phyloP scores from a whole-genome alignment of 2,329 filamentous ascomycete species.

The Epichloe gansuensis region DNA sequence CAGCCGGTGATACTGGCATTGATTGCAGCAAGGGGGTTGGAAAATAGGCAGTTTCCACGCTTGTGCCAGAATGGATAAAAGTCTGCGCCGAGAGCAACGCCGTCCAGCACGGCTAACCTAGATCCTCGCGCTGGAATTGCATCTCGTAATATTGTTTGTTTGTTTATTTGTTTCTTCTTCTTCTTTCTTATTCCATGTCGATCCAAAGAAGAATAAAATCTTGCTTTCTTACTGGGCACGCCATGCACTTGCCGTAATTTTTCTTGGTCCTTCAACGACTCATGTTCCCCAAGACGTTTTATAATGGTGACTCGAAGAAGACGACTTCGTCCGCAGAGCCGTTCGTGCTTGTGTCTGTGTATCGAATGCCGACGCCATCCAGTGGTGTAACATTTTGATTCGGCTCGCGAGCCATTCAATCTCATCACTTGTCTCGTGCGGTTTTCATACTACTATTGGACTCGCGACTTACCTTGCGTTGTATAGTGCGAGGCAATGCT shows the following conservation, averaged over 20 bases:
- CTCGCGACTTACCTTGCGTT: slow-evolving; percentile 39
- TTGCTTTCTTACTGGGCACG: too few species aligned
- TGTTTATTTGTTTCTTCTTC: neutral
- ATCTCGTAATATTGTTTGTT: neutral
- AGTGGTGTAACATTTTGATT: neutral
- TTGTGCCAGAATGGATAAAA: neutral
- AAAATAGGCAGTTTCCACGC: neutral
- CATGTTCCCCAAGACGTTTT: neutral
- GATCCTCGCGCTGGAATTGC: neutral
- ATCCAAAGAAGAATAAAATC: neutral
- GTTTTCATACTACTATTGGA: neutral
- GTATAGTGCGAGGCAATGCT: slow-evolving; percentile 39
- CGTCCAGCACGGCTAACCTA: neutral
- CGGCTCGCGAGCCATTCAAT: neutral
- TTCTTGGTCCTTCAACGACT: too few species aligned
- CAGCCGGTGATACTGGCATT: too few species aligned
- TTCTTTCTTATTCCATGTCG: neutral
- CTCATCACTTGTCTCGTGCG: neutral
- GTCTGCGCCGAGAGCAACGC: neutral
- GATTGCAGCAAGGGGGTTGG: too few species aligned
- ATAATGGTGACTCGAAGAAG: neutral
- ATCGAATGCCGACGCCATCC: neutral
- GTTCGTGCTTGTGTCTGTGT: neutral
- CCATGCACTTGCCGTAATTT: too few species aligned
- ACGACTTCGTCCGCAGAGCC: neutral